Evolutionary conservation across 202 grass and related monocot species (phyloP).

Genomic region (Brachypodium distachyon): DNA sequence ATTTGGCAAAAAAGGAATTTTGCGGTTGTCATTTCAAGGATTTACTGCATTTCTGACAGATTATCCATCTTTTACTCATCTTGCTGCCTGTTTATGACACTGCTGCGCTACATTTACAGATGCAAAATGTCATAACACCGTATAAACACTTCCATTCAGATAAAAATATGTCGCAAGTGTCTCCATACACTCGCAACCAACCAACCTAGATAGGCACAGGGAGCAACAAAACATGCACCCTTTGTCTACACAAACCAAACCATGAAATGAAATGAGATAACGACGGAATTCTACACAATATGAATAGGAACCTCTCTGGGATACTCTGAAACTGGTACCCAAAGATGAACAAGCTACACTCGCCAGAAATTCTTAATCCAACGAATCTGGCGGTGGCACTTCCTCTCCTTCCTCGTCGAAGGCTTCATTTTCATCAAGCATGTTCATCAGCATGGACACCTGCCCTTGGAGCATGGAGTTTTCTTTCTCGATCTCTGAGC

Average conservation of each 20-base stretch:
- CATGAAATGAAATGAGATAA: slow-evolving; percentile 27
- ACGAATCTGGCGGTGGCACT: slow-evolving; percentile 23
- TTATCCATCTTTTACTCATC: background rate
- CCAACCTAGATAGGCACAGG: slow-evolving; percentile 13
- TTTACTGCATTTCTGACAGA: background rate
- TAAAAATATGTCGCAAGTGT: slow-evolving; percentile 19
- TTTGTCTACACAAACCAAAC: slow-evolving; percentile 27
- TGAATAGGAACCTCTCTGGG: slow-evolving; percentile 5
- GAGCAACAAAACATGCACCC: slow-evolving; percentile 2
- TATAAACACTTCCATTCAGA: slow-evolving; percentile 26
- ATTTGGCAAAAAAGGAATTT: background rate
- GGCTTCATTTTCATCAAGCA: slow-evolving; percentile 57
- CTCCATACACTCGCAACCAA: slow-evolving; percentile 27
- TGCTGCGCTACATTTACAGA: background rate
- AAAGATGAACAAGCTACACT: background rate
- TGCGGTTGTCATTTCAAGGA: background rate
- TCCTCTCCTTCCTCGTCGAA: slow-evolving; percentile 55
- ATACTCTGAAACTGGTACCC: slow-evolving; percentile 27
- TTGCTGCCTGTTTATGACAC: background rate
- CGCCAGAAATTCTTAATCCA: slow-evolving; percentile 14
- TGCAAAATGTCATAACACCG: background rate
- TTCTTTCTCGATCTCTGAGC: slow-evolving; percentile 73
- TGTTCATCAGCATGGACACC: slow-evolving; percentile 75
- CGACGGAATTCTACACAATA: slow-evolving; percentile 29
- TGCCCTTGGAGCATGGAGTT: slow-evolving; percentile 85